Conservation (phyloP, 1,284 basidiomycete species). For the Inonotus obliquus region DNA sequence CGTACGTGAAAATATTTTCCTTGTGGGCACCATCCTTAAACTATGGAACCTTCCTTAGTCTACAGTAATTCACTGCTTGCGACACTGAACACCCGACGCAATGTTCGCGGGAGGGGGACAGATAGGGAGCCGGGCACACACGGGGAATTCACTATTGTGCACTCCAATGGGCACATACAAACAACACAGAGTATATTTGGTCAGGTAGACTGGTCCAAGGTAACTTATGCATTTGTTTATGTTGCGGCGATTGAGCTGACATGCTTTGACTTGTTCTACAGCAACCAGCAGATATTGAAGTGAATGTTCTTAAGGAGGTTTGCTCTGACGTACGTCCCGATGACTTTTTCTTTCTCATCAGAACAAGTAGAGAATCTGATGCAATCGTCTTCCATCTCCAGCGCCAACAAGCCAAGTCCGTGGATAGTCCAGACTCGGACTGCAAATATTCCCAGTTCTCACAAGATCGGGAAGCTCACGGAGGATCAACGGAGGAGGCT, state of each 20-base stretch:
- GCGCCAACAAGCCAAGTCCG: background rate
- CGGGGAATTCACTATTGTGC: slow-evolving; percentile 24
- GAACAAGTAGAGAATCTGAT: background rate
- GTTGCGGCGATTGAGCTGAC: background rate
- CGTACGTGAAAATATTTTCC: slow-evolving; percentile 35
- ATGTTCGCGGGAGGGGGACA: slow-evolving; percentile 41
- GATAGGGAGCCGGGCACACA: slow-evolving; percentile 34
- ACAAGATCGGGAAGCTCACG: background rate
- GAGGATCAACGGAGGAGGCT: background rate
- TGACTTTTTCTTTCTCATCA: background rate
- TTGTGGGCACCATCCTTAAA: background rate
- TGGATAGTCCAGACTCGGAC: background rate
- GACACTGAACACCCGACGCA: slow-evolving; percentile 53
- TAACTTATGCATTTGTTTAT: background rate
- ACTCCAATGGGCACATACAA: slow-evolving; percentile 7
- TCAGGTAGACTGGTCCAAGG: slow-evolving; percentile 16
- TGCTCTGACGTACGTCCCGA: background rate
- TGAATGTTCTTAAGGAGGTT: slow-evolving; percentile 15
- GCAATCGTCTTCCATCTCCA: background rate
- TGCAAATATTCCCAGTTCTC: background rate
- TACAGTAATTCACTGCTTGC: slow-evolving; percentile 66
- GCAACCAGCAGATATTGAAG: slow-evolving; percentile 15
- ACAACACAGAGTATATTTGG: slow-evolving; percentile 16
- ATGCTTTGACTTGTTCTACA: background rate
- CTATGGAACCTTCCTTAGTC: slow-evolving; percentile 34